A percentile compares a stretch with the other conserved stretches of the same genome.
phyloP scores from a whole-genome alignment of 768 basidiomycete genomes.

The Vararia minispora region DNA sequence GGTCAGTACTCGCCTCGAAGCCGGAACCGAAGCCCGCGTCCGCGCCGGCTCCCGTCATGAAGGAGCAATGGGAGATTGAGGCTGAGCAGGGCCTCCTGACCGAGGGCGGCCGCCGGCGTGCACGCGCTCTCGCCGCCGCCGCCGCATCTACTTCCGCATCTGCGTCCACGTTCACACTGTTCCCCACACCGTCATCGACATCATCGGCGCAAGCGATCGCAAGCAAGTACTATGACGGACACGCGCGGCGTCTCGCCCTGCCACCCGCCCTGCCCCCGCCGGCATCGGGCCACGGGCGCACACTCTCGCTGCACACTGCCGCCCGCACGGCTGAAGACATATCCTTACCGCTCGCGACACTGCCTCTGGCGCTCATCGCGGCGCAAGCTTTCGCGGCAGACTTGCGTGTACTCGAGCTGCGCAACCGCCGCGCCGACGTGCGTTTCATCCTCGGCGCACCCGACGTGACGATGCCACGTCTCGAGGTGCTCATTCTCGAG shows the following conservation, averaged over 20 bases:
- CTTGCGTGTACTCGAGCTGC: slow-evolving; percentile 38
- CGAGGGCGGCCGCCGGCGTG: slow-evolving; percentile 61
- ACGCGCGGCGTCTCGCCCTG: slow-evolving; percentile 6
- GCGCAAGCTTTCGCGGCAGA: slow-evolving; percentile 12
- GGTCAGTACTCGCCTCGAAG: background rate
- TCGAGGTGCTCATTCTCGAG: slow-evolving; percentile 69
- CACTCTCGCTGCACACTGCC: slow-evolving; percentile 2
- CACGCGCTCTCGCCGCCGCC: slow-evolving; percentile 40
- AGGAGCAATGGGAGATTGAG: slow-evolving; percentile 75
- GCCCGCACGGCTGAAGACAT: background rate
- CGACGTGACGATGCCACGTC: slow-evolving; percentile 37
- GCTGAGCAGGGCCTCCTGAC: slow-evolving; percentile 66
- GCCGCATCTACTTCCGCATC: slow-evolving; percentile 13
- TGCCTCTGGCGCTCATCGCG: slow-evolving; percentile 10
- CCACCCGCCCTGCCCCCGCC: slow-evolving; percentile 5
- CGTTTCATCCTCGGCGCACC: slow-evolving; percentile 42
- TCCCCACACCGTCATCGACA: slow-evolving; percentile 3
- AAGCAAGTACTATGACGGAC: slow-evolving; percentile 7
- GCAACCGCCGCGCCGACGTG: slow-evolving; percentile 56
- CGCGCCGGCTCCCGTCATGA: too few relatives aligned
- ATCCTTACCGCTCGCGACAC: slow-evolving; percentile 8
- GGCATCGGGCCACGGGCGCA: background rate
- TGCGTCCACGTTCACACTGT: slow-evolving; percentile 1
- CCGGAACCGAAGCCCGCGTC: slow-evolving; percentile 20
- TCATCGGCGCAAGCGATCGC: slow-evolving; percentile 3